A percentile compares a stretch with the other conserved stretches of the same genome.
phyloP scores from a whole-genome alignment of 2,329 filamentous ascomycete genomes.

The Alternaria gansuensis region DNA sequence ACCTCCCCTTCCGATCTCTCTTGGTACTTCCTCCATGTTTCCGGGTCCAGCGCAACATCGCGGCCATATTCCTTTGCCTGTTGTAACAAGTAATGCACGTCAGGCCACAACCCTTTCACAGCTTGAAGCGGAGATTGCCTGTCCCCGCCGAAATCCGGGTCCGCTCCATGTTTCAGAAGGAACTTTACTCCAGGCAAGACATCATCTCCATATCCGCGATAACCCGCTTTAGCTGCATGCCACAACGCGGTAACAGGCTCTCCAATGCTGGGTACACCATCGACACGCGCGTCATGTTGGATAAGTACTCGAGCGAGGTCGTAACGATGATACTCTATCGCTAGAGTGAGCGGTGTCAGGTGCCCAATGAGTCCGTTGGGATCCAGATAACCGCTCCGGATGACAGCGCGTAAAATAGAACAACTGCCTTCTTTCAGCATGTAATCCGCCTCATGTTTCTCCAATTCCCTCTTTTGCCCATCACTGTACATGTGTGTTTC shows the following conservation, averaged over 20 bases:
- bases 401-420: slow-evolving; percentile 1
- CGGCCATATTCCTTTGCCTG: slow-evolving; percentile 1
- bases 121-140: slow-evolving; percentile 6
- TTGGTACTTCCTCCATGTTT: not conserved
- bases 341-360: slow-evolving; percentile 2
- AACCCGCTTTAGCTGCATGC: slow-evolving; percentile 1
- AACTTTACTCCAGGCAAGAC: slow-evolving; percentile 3
- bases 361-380: not conserved
- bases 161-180: slow-evolving; percentile 7
- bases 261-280: not conserved
- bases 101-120: not conserved
- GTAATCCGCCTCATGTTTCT: not conserved
- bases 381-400: not conserved
- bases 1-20: not conserved
- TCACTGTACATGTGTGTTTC: not conserved
- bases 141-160: not conserved
- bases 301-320: slow-evolving; percentile 9
- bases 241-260: slow-evolving; percentile 4
- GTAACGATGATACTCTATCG: not conserved
- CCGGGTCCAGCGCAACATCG: not conserved
- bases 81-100: not conserved
- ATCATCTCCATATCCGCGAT: not conserved
- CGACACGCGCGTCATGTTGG: not conserved
- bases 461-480: not conserved
- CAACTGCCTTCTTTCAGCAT: not conserved